Evolutionary conservation across 2,329 filamentous ascomycete species (phyloP).

Genomic region (Aspergillus tanneri): DNA sequence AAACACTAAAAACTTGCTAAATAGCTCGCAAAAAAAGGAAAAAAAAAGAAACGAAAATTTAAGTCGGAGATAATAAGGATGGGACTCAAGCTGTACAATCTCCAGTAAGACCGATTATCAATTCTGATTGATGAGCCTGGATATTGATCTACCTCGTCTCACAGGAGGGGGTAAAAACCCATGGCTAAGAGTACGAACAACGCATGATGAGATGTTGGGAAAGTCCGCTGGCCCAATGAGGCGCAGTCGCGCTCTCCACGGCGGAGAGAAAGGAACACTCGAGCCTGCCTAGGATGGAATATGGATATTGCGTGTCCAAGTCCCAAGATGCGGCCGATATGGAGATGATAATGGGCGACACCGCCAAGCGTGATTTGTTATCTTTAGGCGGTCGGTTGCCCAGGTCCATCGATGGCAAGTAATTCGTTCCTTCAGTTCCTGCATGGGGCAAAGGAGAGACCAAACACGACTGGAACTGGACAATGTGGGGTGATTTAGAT

Average conservation of each 20-base stretch:
- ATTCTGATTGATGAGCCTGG: not conserved
- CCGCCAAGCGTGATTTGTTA: not conserved
- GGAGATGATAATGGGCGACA: not conserved
- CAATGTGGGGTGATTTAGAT: not conserved
- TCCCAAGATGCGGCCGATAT: not conserved
- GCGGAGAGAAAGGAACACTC: not conserved
- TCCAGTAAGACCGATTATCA: not conserved
- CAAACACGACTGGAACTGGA: not conserved
- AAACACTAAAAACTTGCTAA: not conserved
- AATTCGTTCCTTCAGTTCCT: not conserved
- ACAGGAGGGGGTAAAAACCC: not conserved
- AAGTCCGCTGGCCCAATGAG: conserved; percentile 1
- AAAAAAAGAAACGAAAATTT: not conserved
- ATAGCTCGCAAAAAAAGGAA: not conserved
- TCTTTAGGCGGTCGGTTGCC: not conserved
- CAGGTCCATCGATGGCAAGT: not conserved
- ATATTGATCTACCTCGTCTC: conserved; percentile 8
- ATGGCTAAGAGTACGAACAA: not conserved
- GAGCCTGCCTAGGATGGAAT: too few species aligned
- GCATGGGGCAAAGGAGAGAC: not conserved
- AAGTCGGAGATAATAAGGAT: not conserved
- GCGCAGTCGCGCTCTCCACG: not conserved
- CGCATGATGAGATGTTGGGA: conserved; percentile 6
- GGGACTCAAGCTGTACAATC: not conserved
- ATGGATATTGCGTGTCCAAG: too few species aligned